phyloP scores from a whole-genome alignment of 192 early-diverging fungal species.

The Coemansia aciculifera region DNA sequence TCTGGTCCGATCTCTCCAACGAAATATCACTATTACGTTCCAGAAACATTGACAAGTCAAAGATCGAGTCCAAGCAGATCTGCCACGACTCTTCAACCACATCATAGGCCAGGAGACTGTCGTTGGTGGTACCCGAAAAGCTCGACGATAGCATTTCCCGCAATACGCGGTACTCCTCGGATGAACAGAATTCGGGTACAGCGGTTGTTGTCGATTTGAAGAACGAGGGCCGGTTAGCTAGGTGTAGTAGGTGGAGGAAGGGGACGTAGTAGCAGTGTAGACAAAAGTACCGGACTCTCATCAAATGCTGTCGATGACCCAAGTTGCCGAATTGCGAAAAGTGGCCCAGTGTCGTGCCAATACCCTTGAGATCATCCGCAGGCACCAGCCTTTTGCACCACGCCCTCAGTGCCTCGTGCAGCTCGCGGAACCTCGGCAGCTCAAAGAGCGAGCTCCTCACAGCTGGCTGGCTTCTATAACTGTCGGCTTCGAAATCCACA shows the following conservation, averaged over 20 bases:
- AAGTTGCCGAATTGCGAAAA: conserved; percentile 24
- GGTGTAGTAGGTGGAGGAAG: conserved; percentile 32
- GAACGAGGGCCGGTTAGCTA: conserved; percentile 46
- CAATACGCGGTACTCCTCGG: conserved; percentile 34
- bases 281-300: conserved; percentile 46
- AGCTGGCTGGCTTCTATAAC: conserved; percentile 1
- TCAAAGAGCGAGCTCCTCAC: conserved; percentile 24
- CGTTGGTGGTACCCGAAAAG: conserved; percentile 43
- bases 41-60: conserved; percentile 25
- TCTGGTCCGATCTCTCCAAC: conserved; percentile 35
- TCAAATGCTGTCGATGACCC: conserved; percentile 35
- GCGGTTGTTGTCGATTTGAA: neutral
- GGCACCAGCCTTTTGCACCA: conserved; percentile 33
- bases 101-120: conserved; percentile 40
- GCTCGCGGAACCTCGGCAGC: conserved; percentile 23
- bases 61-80: conserved; percentile 26
- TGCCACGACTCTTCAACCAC: conserved; percentile 47
- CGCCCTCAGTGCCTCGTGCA: conserved; percentile 21
- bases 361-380: conserved; percentile 22
- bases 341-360: conserved; percentile 8
- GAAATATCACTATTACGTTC: conserved; percentile 47
- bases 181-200: neutral
- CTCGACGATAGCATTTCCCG: conserved; percentile 29
- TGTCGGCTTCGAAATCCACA: neutral
- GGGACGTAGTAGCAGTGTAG: conserved; percentile 41